Percentiles rank a stretch among this genome's conserved stretches.
These are phyloP conservation scores for Babesia bigemina DNA, from an alignment of 169 alveolate species.

Conservation along the genomic window DNA sequence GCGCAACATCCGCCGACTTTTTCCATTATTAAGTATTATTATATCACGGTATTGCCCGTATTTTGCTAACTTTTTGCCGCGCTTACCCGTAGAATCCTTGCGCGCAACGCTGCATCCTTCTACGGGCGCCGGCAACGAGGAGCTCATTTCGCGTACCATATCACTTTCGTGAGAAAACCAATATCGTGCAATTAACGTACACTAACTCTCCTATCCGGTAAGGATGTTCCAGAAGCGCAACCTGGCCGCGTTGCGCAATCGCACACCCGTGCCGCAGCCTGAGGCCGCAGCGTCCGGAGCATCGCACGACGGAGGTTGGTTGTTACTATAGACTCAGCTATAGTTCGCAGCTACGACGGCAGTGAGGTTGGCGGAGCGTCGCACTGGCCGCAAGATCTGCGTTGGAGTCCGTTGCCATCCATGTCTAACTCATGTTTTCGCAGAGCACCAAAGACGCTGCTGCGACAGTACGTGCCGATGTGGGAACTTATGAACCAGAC, in stretches of 20 bases:
- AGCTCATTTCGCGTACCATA: too few species aligned
- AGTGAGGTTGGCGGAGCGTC: slow-evolving; percentile 18
- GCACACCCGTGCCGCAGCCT: slow-evolving; percentile 35
- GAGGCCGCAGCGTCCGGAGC: not conserved
- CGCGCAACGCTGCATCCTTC: too few species aligned
- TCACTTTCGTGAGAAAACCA: too few species aligned
- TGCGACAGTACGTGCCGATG: not conserved
- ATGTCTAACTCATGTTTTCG: not conserved
- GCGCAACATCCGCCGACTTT: too few species aligned
- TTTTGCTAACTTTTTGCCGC: too few species aligned
- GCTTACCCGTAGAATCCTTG: too few species aligned
- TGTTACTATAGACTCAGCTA: not conserved
- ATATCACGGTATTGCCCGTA: too few species aligned
- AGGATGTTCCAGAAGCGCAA: slow-evolving; percentile 57
- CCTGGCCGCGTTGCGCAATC: slow-evolving; percentile 36
- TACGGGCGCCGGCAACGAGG: too few species aligned
- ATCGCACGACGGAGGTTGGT: slow-evolving; percentile 2
- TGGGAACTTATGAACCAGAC: not conserved
- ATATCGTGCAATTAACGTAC: too few species aligned
- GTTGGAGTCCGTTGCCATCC: slow-evolving; percentile 9
- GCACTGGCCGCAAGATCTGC: slow-evolving; percentile 14
- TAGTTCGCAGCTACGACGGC: slow-evolving; percentile 3
- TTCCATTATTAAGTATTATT: too few species aligned
- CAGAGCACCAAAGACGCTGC: slow-evolving; percentile 25
- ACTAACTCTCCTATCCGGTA: too few species aligned